These are phyloP conservation scores for Elasticomyces elasticus DNA, from an alignment of 495 filamentous ascomycete species.

Conservation along the genomic window DNA sequence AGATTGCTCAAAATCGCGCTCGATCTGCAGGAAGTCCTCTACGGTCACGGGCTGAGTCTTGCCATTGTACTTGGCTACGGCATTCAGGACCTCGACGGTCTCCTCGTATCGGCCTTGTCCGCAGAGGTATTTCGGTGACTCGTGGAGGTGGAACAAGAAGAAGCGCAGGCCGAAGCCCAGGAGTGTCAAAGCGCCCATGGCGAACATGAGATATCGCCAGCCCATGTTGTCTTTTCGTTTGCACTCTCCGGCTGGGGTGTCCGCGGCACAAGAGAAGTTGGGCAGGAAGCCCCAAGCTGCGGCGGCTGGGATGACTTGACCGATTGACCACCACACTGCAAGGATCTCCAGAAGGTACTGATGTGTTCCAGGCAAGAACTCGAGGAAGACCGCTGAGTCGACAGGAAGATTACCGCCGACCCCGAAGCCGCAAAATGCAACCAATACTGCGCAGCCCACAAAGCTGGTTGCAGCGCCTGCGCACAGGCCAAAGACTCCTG, in stretches of 20 bases:
- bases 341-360: conserved; percentile 46
- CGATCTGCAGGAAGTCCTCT: conserved; percentile 4
- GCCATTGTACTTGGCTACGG: conserved; percentile 19
- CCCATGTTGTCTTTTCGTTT: conserved; percentile 58
- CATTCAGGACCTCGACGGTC: conserved; percentile 23
- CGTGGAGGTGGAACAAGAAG: conserved; percentile 26
- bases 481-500: conserved; percentile 43
- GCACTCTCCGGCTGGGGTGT: conserved; percentile 41
- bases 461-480: conserved; percentile 44
- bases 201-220: conserved; percentile 68
- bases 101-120: conserved; percentile 19
- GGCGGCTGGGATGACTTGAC: conserved; percentile 41
- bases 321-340: conserved; percentile 52
- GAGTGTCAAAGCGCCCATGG: conserved; percentile 62
- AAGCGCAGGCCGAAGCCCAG: conserved; percentile 23
- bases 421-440: conserved; percentile 43
- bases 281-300: conserved; percentile 51
- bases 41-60: conserved; percentile 19
- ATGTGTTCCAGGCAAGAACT: conserved; percentile 47
- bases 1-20: no score
- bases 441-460: conserved; percentile 43
- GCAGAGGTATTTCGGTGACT: conserved; percentile 26
- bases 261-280: conserved; percentile 39
- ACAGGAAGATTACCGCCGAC: conserved; percentile 47
- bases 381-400: conserved; percentile 50